Evolutionary conservation across 192 early-diverging fungal species (phyloP).

Genomic region (Thoreauomyces humboldtii): DNA sequence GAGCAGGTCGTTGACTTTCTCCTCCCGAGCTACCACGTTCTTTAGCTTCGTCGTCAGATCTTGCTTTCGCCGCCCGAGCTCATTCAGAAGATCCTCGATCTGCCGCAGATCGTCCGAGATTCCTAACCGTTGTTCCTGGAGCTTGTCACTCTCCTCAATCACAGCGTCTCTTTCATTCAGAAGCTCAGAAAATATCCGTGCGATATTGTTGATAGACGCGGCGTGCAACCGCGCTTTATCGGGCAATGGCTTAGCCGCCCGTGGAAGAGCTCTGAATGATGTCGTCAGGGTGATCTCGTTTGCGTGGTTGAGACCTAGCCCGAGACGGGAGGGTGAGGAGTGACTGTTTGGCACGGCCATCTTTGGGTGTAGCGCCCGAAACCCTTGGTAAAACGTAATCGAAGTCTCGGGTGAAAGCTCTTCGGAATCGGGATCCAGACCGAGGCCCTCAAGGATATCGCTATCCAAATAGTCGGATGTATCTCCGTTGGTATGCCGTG

Average conservation of each 20-base stretch:
- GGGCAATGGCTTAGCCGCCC: constrained; percentile 7
- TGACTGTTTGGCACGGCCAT: constrained; percentile 15
- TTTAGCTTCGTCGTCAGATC: constrained; percentile 30
- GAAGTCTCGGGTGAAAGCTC: constrained; percentile 29
- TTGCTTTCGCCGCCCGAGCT: constrained; percentile 28
- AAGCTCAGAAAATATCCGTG: constrained; percentile 40
- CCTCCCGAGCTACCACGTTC: constrained; percentile 28
- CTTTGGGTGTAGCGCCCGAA: constrained; percentile 37
- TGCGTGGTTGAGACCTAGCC: constrained; percentile 3
- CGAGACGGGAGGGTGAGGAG: constrained; percentile 1
- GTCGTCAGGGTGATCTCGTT: neutral
- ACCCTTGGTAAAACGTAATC: constrained; percentile 47
- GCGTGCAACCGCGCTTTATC: constrained; percentile 34
- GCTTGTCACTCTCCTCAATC: constrained; percentile 33
- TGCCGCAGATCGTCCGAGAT: constrained; percentile 37
- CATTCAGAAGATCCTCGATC: constrained; percentile 40
- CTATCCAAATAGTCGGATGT: neutral
- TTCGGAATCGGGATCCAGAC: constrained; percentile 10
- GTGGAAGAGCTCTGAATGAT: neutral
- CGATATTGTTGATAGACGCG: constrained; percentile 37
- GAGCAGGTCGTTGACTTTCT: constrained; percentile 30
- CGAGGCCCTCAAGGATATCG: neutral
- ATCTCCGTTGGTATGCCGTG: neutral
- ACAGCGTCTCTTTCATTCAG: constrained; percentile 40
- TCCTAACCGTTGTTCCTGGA: constrained; percentile 27